phyloP scores from a whole-genome alignment of 768 basidiomycete species.

The Sporobolomyces phaffii region DNA sequence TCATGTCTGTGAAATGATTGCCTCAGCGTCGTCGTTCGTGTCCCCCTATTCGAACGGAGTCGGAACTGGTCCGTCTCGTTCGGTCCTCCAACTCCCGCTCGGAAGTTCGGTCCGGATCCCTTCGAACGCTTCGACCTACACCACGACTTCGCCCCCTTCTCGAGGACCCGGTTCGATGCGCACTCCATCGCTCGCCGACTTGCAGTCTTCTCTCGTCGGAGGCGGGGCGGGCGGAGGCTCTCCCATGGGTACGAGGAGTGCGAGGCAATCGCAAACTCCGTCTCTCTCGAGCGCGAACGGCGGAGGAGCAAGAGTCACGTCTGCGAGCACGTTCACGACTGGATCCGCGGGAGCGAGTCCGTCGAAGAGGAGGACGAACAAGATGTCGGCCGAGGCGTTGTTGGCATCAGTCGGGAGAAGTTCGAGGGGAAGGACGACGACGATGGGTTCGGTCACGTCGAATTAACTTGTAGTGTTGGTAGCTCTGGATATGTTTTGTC shows the following conservation, averaged over 20 bases:
- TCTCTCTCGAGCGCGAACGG: background rate
- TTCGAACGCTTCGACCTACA: background rate
- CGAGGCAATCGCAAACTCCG: conserved; percentile 9
- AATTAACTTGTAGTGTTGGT: too few species aligned
- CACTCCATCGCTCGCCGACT: conserved; percentile 15
- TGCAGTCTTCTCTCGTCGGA: conserved; percentile 11
- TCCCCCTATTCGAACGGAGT: background rate
- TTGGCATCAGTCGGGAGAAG: conserved; percentile 9
- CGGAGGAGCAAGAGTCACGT: background rate
- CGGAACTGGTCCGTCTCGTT: background rate
- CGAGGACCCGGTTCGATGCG: background rate
- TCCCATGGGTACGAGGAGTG: background rate
- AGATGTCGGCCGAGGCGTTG: conserved; percentile 2
- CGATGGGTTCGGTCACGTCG: background rate
- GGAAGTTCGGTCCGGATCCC: background rate
- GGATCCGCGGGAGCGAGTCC: background rate
- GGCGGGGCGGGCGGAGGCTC: background rate
- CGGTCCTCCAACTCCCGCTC: conserved; percentile 22
- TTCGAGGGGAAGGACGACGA: background rate
- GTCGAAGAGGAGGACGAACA: conserved; percentile 10
- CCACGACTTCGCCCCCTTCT: background rate
- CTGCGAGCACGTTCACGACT: conserved; percentile 5
- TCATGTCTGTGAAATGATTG: too few species aligned
- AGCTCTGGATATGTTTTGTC: too few species aligned
- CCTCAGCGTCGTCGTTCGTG: conserved; percentile 1